phyloP scores from a whole-genome alignment of 106 monocot species.

The Dendrobium catenatum region DNA sequence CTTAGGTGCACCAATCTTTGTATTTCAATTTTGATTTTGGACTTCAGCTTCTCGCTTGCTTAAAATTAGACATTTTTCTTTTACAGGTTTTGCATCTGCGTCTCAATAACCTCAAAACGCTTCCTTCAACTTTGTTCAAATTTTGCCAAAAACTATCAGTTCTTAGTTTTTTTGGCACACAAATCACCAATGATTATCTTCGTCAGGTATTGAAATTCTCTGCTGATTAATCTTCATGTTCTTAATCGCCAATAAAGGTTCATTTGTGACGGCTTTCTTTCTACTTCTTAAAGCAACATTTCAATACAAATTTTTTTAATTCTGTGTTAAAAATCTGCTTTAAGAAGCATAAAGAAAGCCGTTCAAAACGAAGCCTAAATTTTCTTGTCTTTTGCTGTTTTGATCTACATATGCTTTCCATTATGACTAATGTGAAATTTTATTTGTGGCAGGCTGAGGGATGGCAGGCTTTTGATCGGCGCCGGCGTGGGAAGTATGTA shows the following conservation, averaged over 20 bases:
- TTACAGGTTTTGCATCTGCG: slow-evolving; percentile 57
- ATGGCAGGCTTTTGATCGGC: slow-evolving; percentile 88
- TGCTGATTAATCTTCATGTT: not conserved
- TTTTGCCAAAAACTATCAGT: slow-evolving; percentile 59
- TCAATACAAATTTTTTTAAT: no score
- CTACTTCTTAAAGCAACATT: no score
- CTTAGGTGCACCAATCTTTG: no score
- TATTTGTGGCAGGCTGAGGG: slow-evolving; percentile 49
- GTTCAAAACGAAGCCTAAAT: no score
- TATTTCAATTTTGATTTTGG: no score
- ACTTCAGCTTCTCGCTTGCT: not conserved
- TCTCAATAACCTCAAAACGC: slow-evolving; percentile 75
- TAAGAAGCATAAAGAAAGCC: no score
- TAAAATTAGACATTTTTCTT: not conserved
- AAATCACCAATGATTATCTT: slow-evolving; percentile 78
- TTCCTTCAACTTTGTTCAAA: slow-evolving; percentile 72
- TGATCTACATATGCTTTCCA: no score
- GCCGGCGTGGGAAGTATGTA: slow-evolving; percentile 64
- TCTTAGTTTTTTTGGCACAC: slow-evolving; percentile 73
- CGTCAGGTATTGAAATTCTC: slow-evolving; percentile 47
- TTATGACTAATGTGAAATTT: not conserved
- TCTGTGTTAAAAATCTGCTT: no score
- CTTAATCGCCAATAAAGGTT: not conserved
- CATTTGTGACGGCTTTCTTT: not conserved
- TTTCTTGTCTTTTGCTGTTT: no score